Evolutionary conservation across 495 filamentous ascomycete genomes (phyloP).

Genomic region (Aspergillus nidulans): DNA sequence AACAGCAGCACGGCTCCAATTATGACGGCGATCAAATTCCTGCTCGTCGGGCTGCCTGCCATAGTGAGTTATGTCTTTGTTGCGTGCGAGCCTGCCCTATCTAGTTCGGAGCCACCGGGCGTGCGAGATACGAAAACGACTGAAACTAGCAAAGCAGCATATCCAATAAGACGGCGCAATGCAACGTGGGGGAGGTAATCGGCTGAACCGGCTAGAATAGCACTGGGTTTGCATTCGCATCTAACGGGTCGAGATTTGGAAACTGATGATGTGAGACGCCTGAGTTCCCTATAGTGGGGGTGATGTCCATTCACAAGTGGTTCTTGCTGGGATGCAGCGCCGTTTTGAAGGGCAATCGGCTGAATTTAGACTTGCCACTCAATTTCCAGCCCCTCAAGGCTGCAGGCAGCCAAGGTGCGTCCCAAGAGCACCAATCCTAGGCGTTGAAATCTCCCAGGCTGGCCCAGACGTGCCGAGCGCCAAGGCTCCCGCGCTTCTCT

Average conservation of each 20-base stretch:
- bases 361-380: constrained; percentile 26
- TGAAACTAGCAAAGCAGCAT: constrained; percentile 3
- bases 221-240: constrained; percentile 1
- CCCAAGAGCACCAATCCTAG: constrained; percentile 14
- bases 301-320: constrained; percentile 8
- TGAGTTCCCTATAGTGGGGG: constrained; percentile 3
- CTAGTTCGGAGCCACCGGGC: constrained; percentile 17
- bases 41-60: constrained; percentile 21
- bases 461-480: constrained; percentile 11
- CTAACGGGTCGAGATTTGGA: constrained; percentile 6
- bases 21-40: constrained; percentile 31
- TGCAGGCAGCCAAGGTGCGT: constrained; percentile 26
- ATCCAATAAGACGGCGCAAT: constrained; percentile 12
- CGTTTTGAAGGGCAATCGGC: constrained; percentile 9
- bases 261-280: neutral
- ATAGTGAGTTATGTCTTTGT: constrained; percentile 20
- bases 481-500: constrained; percentile 29
- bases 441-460: constrained; percentile 12
- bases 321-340: neutral
- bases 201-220: constrained; percentile 15
- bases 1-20: constrained; percentile 32
- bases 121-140: constrained; percentile 9
- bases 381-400: constrained; percentile 23
- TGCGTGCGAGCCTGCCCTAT: constrained; percentile 14
- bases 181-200: constrained; percentile 2